Conservation (phyloP, 805 yeast genomes). For the Metschnikowia reukaufii region DNA sequence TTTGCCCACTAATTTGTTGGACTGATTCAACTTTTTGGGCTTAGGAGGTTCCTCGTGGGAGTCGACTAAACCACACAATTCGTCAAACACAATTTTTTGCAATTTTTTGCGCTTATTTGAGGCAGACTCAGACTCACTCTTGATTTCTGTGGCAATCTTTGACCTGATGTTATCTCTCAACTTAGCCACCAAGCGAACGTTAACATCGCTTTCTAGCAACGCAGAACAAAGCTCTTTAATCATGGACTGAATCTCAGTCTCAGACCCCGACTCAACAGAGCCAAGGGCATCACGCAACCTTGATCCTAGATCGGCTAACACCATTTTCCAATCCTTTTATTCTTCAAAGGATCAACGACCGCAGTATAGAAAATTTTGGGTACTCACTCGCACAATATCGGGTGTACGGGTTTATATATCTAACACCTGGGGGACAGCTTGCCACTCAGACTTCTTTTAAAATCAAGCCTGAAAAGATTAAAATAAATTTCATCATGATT, state of each 20-base stretch:
- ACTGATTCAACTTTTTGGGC: constrained; percentile 72
- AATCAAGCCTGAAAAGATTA: too few relatives aligned
- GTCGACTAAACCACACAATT: constrained; percentile 82
- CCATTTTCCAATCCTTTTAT: constrained; percentile 28
- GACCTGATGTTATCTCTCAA: constrained; percentile 59
- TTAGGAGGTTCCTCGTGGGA: constrained; percentile 62
- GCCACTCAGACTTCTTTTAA: too few relatives aligned
- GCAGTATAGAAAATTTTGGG: not conserved
- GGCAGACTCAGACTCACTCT: constrained; percentile 47
- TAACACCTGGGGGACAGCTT: too few relatives aligned
- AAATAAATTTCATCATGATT: too few relatives aligned
- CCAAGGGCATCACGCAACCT: constrained; percentile 45
- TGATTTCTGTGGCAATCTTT: constrained; percentile 55
- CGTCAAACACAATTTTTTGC: constrained; percentile 94
- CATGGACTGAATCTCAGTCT: constrained; percentile 47
- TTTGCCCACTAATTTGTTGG: constrained; percentile 21
- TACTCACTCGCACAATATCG: not conserved
- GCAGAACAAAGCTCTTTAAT: constrained; percentile 90
- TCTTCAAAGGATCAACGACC: not conserved
- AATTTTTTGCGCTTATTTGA: constrained; percentile 72
- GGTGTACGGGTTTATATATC: not conserved
- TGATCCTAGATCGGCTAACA: constrained; percentile 47
- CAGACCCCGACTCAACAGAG: constrained; percentile 41
- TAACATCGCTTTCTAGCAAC: constrained; percentile 89
- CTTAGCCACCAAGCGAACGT: constrained; percentile 75